Conservation (phyloP, 768 basidiomycete species). For the Fibroporia radiculosa region DNA sequence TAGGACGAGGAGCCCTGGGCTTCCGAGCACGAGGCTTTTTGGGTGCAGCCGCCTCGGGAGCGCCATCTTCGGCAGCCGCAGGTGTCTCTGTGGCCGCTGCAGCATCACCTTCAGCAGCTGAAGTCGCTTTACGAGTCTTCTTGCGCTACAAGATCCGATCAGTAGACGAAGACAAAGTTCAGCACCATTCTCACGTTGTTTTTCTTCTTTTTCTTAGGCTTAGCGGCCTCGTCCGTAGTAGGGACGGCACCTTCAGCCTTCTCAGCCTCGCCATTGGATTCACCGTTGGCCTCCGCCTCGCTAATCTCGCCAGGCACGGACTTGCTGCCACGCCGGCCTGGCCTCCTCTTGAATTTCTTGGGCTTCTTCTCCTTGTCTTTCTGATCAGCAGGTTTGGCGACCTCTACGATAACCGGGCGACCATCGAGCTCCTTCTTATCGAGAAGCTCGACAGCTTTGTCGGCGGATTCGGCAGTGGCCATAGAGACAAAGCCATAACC, state of each 20-base stretch:
- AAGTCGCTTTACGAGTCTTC: conserved; percentile 38
- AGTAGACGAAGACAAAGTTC: conserved; percentile 16
- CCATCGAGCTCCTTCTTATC: conserved; percentile 87
- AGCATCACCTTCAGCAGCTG: conserved; percentile 26
- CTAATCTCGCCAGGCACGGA: conserved; percentile 85
- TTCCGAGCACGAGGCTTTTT: conserved; percentile 50
- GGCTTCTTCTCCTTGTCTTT: conserved; percentile 81
- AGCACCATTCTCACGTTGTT: conserved; percentile 33
- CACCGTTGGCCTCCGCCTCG: conserved; percentile 84
- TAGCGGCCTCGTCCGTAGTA: conserved; percentile 48
- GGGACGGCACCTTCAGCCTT: conserved; percentile 46
- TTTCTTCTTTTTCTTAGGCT: conserved; percentile 81
- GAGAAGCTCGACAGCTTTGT: conserved; percentile 79
- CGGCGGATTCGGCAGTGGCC: conserved; percentile 70
- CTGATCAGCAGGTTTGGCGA: conserved; percentile 86
- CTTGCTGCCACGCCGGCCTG: conserved; percentile 80
- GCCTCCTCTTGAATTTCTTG: conserved; percentile 63
- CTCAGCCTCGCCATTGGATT: conserved; percentile 38
- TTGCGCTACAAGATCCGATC: conserved; percentile 36
- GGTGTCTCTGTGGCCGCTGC: conserved; percentile 17
- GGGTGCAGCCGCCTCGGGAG: conserved; percentile 29
- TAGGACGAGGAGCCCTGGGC: conserved; percentile 46
- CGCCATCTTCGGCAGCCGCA: conserved; percentile 20
- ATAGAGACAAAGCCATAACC: conserved; percentile 93
- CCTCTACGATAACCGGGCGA: conserved; percentile 83